Conservation (phyloP, 2,329 filamentous ascomycete genomes). For the Talaromyces sp. region DNA sequence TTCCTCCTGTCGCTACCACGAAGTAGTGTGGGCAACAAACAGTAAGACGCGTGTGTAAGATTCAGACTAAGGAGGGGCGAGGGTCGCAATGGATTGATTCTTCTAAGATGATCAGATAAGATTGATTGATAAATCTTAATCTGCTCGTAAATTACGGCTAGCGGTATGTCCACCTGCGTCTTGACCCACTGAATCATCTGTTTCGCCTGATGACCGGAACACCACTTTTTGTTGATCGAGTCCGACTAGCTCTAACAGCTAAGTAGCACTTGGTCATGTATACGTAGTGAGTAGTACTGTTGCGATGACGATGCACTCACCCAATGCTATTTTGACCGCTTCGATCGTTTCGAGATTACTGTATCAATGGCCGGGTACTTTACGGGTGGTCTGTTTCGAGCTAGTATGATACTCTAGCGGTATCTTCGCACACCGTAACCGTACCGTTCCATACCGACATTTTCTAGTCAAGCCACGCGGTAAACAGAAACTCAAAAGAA, state of each 20-base stretch:
- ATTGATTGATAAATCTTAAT: constrained; percentile 3
- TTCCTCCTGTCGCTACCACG: not conserved
- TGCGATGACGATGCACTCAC: too few relatives aligned
- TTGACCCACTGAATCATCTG: not conserved
- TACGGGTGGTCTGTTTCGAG: not conserved
- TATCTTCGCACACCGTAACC: not conserved
- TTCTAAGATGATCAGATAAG: constrained; percentile 2
- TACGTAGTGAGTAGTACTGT: too few relatives aligned
- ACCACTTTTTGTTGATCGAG: too few relatives aligned
- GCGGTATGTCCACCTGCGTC: not conserved
- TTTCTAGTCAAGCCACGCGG: not conserved
- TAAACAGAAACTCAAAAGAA: constrained; percentile 1
- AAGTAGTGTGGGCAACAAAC: not conserved
- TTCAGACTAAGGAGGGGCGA: not conserved
- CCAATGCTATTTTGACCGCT: not conserved
- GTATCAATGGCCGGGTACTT: not conserved
- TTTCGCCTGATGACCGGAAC: too few relatives aligned
- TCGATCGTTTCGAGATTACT: not conserved
- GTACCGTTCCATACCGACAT: not conserved
- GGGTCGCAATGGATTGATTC: not conserved
- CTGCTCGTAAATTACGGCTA: not conserved
- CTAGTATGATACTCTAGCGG: not conserved
- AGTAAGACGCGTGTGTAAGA: not conserved
- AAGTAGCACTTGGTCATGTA: not conserved
- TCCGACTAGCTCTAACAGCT: too few relatives aligned